Percentiles rank a stretch among this genome's conserved stretches.
Evolutionary conservation across 176 grass and related monocot genomes (phyloP).

Genomic region (Aegilops sharonensis): DNA sequence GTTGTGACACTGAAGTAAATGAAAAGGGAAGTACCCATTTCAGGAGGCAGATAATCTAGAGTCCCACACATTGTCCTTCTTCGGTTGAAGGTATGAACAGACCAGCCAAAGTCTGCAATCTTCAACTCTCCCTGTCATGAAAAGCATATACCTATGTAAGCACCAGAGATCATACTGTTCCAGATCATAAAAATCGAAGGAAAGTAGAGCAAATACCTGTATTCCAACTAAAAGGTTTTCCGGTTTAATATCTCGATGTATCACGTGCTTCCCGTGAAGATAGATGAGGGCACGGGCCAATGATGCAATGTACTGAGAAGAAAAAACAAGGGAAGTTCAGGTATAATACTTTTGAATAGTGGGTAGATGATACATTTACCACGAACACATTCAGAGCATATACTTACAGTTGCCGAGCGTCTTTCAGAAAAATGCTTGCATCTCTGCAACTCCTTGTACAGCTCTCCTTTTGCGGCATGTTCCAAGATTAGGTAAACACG

Average conservation of each 20-base stretch:
- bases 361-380: constrained; percentile 4
- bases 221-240: constrained; percentile 84
- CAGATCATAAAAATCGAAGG: background rate
- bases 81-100: constrained; percentile 84
- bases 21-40: constrained; percentile 81
- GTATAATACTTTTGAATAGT: constrained; percentile 8
- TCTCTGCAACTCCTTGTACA: constrained; percentile 93
- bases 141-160: constrained; percentile 32
- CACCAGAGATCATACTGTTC: background rate
- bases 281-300: constrained; percentile 80
- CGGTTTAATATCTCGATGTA: constrained; percentile 95
- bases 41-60: constrained; percentile 89
- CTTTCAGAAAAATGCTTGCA: constrained; percentile 81
- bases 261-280: constrained; percentile 88
- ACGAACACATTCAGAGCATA: background rate
- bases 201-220: constrained; percentile 45
- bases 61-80: constrained; percentile 95
- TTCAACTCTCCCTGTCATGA: constrained; percentile 72
- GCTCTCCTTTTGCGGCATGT: constrained; percentile 88
- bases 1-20: background rate
- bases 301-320: constrained; percentile 76
- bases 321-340: background rate
- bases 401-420: constrained; percentile 80
- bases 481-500: constrained; percentile 93
- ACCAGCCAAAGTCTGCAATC: constrained; percentile 99